These are phyloP conservation scores for Eucalyptus polyanthemos DNA, from an alignment of 345 rosid genomes.

Conservation along the genomic window DNA sequence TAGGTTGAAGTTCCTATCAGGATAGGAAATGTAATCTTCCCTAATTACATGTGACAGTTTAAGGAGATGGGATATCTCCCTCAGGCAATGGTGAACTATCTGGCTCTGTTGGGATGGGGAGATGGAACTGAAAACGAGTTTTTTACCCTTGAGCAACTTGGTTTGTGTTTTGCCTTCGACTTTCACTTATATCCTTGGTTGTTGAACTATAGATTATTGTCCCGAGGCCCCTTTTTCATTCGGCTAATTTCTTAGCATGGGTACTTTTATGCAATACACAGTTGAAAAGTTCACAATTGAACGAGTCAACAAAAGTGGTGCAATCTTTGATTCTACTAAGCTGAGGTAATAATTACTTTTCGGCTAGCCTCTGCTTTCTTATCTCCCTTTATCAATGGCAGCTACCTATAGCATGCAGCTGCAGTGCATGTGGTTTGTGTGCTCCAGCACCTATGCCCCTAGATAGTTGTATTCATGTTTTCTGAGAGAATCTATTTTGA, in stretches of 20 bases:
- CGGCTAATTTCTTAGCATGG: neutral
- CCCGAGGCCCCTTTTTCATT: neutral
- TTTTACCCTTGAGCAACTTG: slow-evolving; percentile 73
- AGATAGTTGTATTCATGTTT: neutral
- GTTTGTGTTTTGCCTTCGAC: slow-evolving; percentile 13
- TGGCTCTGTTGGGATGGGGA: slow-evolving; percentile 98
- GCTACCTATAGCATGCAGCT: neutral
- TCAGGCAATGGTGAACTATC: slow-evolving; percentile 88
- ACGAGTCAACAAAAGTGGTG: slow-evolving; percentile 88
- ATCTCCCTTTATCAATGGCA: neutral
- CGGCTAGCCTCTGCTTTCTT: neutral
- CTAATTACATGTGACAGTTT: slow-evolving; percentile 25
- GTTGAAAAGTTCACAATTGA: slow-evolving; percentile 78
- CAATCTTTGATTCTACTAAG: slow-evolving; percentile 74
- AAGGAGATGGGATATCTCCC: slow-evolving; percentile 94
- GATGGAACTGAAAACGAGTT: slow-evolving; percentile 97
- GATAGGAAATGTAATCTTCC: neutral
- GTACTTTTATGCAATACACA: slow-evolving; percentile 17
- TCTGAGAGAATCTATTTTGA: neutral
- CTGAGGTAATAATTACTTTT: slow-evolving; percentile 38
- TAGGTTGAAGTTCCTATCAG: neutral
- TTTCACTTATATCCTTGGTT: neutral
- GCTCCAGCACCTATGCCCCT: neutral
- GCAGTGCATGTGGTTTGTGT: neutral
- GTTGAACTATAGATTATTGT: neutral